phyloP scores from a whole-genome alignment of 2,329 filamentous ascomycete genomes.

The Incumbomyces lentus region DNA sequence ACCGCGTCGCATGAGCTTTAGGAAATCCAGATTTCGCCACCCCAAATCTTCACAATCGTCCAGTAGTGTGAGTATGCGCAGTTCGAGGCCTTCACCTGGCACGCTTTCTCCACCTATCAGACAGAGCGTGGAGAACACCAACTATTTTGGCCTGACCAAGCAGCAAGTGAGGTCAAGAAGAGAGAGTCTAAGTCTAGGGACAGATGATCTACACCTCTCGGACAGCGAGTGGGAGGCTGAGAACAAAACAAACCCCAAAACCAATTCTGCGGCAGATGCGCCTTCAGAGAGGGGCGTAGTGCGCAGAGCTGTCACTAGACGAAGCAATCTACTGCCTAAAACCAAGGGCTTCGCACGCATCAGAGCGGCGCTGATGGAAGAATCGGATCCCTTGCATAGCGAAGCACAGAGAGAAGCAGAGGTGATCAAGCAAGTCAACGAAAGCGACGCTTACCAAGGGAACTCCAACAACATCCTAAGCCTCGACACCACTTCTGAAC shows the following conservation, averaged over 20 bases:
- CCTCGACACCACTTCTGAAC: slow-evolving; percentile 44
- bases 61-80: slow-evolving; percentile 60
- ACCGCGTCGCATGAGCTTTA: slow-evolving; percentile 68
- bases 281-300: slow-evolving; percentile 55
- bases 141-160: slow-evolving; percentile 45
- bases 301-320: slow-evolving; percentile 68
- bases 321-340: slow-evolving; percentile 87
- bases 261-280: slow-evolving; percentile 25
- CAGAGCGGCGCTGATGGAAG: slow-evolving; percentile 77
- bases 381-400: slow-evolving; percentile 74
- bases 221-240: slow-evolving; percentile 65
- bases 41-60: slow-evolving; percentile 55
- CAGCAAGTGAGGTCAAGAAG: slow-evolving; percentile 50
- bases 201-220: slow-evolving; percentile 74
- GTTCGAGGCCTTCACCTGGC: slow-evolving; percentile 56
- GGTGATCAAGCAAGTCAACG: slow-evolving; percentile 87
- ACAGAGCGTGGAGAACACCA: slow-evolving; percentile 44
- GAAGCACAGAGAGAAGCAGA: slow-evolving; percentile 87
- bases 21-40: slow-evolving; percentile 48
- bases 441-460: slow-evolving; percentile 56
- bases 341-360: slow-evolving; percentile 93
- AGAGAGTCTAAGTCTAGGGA: slow-evolving; percentile 83
- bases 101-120: slow-evolving; percentile 67
- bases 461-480: slow-evolving; percentile 1
- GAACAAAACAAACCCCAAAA: slow-evolving; percentile 40